Conservation (phyloP, 2,329 filamentous ascomycete species). For the Blastomyces gilchristii region DNA sequence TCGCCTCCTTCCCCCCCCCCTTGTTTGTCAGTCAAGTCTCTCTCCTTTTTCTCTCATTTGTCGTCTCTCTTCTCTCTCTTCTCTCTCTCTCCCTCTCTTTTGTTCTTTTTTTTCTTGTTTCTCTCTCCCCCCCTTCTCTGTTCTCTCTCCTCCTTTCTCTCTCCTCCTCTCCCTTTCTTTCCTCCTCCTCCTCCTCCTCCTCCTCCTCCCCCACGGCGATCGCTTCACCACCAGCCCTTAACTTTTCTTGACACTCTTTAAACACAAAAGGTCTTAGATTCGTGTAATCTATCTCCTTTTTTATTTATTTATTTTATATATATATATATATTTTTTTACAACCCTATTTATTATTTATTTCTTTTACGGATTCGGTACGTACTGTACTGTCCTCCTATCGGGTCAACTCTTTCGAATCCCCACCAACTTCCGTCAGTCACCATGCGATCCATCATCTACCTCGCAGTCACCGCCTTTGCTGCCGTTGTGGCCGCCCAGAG, state of each 20-base stretch:
- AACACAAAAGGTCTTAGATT: not conserved
- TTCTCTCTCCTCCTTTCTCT: too few relatives aligned
- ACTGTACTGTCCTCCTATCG: slow-evolving; percentile 6
- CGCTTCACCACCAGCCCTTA: slow-evolving; percentile 1
- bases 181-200: not conserved
- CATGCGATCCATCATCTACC: slow-evolving; percentile 39
- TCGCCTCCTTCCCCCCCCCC: too few relatives aligned
- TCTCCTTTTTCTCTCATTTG: too few relatives aligned
- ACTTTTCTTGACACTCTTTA: not conserved
- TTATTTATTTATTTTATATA: too few relatives aligned
- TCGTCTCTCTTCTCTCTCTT: too few relatives aligned
- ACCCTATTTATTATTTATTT: slow-evolving; percentile 5
- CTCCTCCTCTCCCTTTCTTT: not conserved
- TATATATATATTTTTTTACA: not conserved
- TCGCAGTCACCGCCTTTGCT: slow-evolving; percentile 37
- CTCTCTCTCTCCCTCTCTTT: too few relatives aligned
- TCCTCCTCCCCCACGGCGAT: slow-evolving; percentile 8
- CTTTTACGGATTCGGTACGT: not conserved
- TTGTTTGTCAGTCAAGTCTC: too few relatives aligned
- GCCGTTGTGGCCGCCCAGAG: slow-evolving; percentile 34
- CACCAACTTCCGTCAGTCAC: slow-evolving; percentile 15
- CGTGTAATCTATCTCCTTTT: not conserved
- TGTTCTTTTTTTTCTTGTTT: too few relatives aligned
- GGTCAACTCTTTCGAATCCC: not conserved
- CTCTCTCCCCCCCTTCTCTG: too few relatives aligned